Percentiles rank a stretch among this genome's conserved stretches.
Conservation (phyloP, 108 stramenopile genomes). For the Conticribra guillardii region DNA sequence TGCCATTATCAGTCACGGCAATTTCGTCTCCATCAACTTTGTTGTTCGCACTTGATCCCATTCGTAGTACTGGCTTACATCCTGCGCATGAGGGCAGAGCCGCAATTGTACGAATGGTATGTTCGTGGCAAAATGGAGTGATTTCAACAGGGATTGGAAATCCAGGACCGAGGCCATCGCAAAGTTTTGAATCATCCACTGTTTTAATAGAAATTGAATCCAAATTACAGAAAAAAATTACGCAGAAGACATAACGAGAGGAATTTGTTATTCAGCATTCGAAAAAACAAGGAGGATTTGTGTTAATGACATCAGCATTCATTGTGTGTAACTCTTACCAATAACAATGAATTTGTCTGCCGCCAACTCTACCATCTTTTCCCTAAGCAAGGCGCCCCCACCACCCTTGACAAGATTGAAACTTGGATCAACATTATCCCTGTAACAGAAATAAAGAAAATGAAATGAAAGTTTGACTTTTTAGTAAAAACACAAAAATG, state of each 20-base stretch:
- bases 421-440: slow-evolving; percentile 68
- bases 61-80: slow-evolving; percentile 88
- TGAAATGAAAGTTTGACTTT: too few relatives aligned
- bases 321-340: too few relatives aligned
- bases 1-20: slow-evolving; percentile 97
- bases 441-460: too few relatives aligned
- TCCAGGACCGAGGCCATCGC: slow-evolving; percentile 87
- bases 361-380: slow-evolving; percentile 75
- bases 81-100: slow-evolving; percentile 83
- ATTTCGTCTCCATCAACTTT: slow-evolving; percentile 93
- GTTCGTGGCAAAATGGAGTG: slow-evolving; percentile 94
- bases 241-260: too few relatives aligned
- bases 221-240: too few relatives aligned
- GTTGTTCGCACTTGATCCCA: slow-evolving; percentile 85
- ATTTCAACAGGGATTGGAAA: slow-evolving; percentile 94
- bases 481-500: too few relatives aligned
- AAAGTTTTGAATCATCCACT: slow-evolving; percentile 94
- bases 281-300: too few relatives aligned
- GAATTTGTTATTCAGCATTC: too few relatives aligned
- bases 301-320: too few relatives aligned
- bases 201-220: slow-evolving; percentile 20
- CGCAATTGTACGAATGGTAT: slow-evolving; percentile 86
- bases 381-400: slow-evolving; percentile 65
- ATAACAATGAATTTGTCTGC: slow-evolving; percentile 78
- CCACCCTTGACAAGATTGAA: slow-evolving; percentile 79